Conservation (phyloP, 352 stramenopile species). For the Phytophthora kernoviae region DNA sequence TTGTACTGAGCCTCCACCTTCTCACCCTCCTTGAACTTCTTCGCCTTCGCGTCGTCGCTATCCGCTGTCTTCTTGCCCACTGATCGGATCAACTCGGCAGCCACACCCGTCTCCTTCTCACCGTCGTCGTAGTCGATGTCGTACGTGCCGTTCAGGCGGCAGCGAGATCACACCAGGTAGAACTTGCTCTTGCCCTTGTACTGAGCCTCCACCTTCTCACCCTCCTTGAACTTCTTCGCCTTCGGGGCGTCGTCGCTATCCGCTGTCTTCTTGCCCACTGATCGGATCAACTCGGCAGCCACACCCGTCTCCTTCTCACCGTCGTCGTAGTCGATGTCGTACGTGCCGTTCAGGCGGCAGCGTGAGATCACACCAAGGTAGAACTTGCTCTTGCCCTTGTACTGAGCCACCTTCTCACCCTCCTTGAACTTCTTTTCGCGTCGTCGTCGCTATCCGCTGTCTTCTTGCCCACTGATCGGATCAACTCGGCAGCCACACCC, state of each 20-base stretch:
- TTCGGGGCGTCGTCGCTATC: slow-evolving; percentile 20
- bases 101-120: slow-evolving; percentile 21
- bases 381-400: slow-evolving; percentile 23
- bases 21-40: slow-evolving; percentile 21
- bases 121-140: slow-evolving; percentile 21
- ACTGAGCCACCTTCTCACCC: slow-evolving; percentile 19
- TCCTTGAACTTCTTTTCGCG: slow-evolving; percentile 23
- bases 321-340: slow-evolving; percentile 22
- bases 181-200: slow-evolving; percentile 22
- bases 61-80: slow-evolving; percentile 11
- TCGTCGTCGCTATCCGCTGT: slow-evolving; percentile 14
- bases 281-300: slow-evolving; percentile 17
- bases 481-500: slow-evolving; percentile 19
- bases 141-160: slow-evolving; percentile 20
- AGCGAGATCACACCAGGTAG: slow-evolving; percentile 19
- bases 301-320: slow-evolving; percentile 23
- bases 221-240: slow-evolving; percentile 20
- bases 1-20: slow-evolving; percentile 24
- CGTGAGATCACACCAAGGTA: slow-evolving; percentile 18
- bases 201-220: slow-evolving; percentile 21
- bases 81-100: slow-evolving; percentile 16
- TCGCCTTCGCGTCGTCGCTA: slow-evolving; percentile 17
- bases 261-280: slow-evolving; percentile 8
- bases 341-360: slow-evolving; percentile 19
- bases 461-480: slow-evolving; percentile 12